Evolutionary conservation across 225 moss, liverwort and hornwort species (phyloP).

Genomic region (Neckera pumila): DNA sequence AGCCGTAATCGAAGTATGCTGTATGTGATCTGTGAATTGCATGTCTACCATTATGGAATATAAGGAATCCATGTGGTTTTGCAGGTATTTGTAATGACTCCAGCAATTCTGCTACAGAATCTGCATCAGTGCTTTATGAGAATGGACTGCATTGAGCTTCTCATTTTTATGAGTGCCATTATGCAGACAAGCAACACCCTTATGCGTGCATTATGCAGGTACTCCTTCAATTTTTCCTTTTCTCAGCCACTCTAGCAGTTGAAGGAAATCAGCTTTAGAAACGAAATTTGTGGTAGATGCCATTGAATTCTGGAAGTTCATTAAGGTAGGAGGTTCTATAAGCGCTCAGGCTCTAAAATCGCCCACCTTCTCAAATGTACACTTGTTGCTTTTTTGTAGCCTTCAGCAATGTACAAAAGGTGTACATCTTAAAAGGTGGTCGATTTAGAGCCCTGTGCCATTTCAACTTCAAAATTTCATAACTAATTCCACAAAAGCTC

Average conservation of each 20-base stretch:
- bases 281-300: neutral
- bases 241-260: neutral
- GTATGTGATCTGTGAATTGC: neutral
- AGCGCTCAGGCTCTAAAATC: too few relatives aligned
- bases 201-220: constrained; percentile 56
- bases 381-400: too few relatives aligned
- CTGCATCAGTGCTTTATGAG: constrained; percentile 70
- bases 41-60: neutral
- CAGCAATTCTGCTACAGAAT: constrained; percentile 63
- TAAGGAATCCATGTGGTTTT: neutral
- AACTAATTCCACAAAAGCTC: too few relatives aligned
- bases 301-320: neutral
- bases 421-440: too few relatives aligned
- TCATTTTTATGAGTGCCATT: constrained; percentile 89
- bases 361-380: too few relatives aligned
- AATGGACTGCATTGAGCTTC: constrained; percentile 76
- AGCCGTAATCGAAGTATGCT: neutral
- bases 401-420: too few relatives aligned
- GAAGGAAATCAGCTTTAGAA: neutral
- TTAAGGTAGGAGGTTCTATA: too few relatives aligned
- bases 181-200: constrained; percentile 61
- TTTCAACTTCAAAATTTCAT: too few relatives aligned
- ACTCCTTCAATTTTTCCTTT: neutral
- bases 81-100: constrained; percentile 91
- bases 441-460: too few relatives aligned